Base-by-base conservation (phyloP, 1,284 basidiomycete species). In the Prillingera fragicola region DNA sequence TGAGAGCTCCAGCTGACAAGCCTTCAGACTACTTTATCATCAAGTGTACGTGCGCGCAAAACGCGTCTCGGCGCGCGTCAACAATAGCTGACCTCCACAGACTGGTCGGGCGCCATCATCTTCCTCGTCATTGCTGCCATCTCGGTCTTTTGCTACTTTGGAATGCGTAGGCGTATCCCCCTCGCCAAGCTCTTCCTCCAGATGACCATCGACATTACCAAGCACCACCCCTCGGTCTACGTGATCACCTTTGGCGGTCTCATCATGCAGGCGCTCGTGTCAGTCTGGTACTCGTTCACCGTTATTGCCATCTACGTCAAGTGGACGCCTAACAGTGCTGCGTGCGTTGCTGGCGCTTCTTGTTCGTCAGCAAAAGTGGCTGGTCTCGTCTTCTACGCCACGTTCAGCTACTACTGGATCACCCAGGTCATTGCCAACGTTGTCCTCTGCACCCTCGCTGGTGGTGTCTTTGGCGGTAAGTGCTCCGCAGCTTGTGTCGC, bases 341-440 rank as follows among this genome's bases (percentile, higher is more conserved):
- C 17, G 8, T 23, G 19, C 12, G 13, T 34, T 13, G 4, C 1
- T 6, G 36, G 40, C 14, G 71, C 74, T 0, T 70, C 70, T 5
- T 80, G 79, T 45, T 79, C 78, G 0, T 74, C 73, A 3, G 70
- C 68, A 5, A 81, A 76, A 35, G 78, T 82, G 19, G 74, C 78
- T 0, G 87, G 87, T 1, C 72, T 89, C 8, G 77, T 89, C 46
- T 80, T 89, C 63, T 90, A 80, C 59, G 78, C 80, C 48, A 80
- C 82, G 1, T 89, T 89, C 69, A 82, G 82, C n/a, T 89, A 81
- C 72, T 75, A 87, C 33, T 89, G 86, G 85, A 83, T 80, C 9
- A 84, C 82, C 1, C 65, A 72, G 40, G 85, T 87, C 23, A 78
- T 86, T 8, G 80, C 79, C 28, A 90, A 90, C 59, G 80, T 90